A percentile compares a stretch with the other conserved stretches of the same genome.
Conservation (phyloP, 176 grass and related monocot genomes). For the Leersia perrieri region DNA sequence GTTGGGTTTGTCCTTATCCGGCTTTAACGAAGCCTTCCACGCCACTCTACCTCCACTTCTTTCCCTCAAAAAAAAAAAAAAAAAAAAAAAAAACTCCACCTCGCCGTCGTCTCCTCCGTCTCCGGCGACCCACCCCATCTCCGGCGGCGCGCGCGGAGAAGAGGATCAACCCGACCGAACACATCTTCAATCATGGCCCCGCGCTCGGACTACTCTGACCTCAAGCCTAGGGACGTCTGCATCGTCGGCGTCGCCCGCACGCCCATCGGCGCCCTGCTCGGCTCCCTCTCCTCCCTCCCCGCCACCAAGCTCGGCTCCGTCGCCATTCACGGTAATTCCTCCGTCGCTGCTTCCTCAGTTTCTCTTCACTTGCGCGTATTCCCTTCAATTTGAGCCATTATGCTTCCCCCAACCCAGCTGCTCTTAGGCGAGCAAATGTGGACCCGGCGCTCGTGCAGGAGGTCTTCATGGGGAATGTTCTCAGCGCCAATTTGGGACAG, state of each 20-base stretch:
- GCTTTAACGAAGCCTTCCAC: neutral
- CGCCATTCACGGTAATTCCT: constrained; percentile 61
- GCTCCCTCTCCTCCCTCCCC: constrained; percentile 73
- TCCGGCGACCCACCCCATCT: neutral
- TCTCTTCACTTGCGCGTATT: neutral
- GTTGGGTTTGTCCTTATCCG: neutral
- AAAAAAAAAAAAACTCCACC: no score
- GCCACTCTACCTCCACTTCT: neutral
- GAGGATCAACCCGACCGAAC: neutral
- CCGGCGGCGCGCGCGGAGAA: neutral
- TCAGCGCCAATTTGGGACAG: constrained; percentile 93
- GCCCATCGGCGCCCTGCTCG: constrained; percentile 80
- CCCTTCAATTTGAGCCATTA: neutral
- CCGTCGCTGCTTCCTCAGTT: neutral
- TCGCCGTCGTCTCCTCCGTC: neutral
- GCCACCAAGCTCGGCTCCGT: constrained; percentile 84
- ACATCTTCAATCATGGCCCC: neutral
- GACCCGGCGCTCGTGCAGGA: constrained; percentile 83
- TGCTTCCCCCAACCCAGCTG: constrained; percentile 36
- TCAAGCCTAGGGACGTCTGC: constrained; percentile 56
- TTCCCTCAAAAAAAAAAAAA: no score
- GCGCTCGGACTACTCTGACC: neutral
- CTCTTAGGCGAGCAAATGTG: constrained; percentile 67
- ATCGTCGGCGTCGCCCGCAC: constrained; percentile 87
- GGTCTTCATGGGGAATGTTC: constrained; percentile 92